phyloP scores from a whole-genome alignment of 805 yeast genomes.

The Tetrapisispora nanseiensis region DNA sequence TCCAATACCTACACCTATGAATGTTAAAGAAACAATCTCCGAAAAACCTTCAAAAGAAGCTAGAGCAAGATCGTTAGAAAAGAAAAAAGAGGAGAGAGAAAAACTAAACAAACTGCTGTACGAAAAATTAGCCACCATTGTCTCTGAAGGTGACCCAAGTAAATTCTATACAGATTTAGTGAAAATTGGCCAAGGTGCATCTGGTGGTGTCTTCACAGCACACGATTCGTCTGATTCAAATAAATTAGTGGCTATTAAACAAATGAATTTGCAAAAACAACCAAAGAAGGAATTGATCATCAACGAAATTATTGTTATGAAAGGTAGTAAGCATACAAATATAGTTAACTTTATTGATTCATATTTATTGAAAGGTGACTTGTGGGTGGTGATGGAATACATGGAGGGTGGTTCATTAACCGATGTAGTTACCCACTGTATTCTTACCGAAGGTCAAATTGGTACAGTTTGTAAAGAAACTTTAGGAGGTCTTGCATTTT shows the following conservation, averaged over 20 bases:
- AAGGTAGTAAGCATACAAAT: constrained; percentile 78
- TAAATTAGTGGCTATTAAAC: constrained; percentile 79
- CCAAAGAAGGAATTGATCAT: constrained; percentile 93
- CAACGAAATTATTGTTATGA: constrained; percentile 93
- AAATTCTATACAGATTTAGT: constrained; percentile 54
- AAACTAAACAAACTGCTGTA: constrained; percentile 57
- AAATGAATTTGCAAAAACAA: constrained; percentile 89
- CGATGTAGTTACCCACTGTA: constrained; percentile 83
- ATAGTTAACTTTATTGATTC: constrained; percentile 92
- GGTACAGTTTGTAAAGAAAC: constrained; percentile 94
- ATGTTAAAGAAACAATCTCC: constrained; percentile 19
- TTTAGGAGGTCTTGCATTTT: constrained; percentile 69
- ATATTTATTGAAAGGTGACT: constrained; percentile 60
- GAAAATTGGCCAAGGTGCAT: constrained; percentile 96
- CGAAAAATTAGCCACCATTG: constrained; percentile 60
- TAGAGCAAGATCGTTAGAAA: constrained; percentile 29
- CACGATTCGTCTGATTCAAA: constrained; percentile 44
- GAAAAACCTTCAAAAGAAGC: constrained; percentile 17
- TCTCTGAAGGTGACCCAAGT: constrained; percentile 79
- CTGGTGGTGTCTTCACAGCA: constrained; percentile 94
- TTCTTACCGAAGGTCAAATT: constrained; percentile 88
- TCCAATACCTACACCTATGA: constrained; percentile 23
- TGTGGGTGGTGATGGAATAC: constrained; percentile 98
- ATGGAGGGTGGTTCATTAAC: constrained; percentile 98
- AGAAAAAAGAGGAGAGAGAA: constrained; percentile 71